A percentile compares a stretch with the other conserved stretches of the same genome.
Evolutionary conservation across 2,329 filamentous ascomycete species (phyloP).

Genomic region (Aspergillus ochraceus): DNA sequence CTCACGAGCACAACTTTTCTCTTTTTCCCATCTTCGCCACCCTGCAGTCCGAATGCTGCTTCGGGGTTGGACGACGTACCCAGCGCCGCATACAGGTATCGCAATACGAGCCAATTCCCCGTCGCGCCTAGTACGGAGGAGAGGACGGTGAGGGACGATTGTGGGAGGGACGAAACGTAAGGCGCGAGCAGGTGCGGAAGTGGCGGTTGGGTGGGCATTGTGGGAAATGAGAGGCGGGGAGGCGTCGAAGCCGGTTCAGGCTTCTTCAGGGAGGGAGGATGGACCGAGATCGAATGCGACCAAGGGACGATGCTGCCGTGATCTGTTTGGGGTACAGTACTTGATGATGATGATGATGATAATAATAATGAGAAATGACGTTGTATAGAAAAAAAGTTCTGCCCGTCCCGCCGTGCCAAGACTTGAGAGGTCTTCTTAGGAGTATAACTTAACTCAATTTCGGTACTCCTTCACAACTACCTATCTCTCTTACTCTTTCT

Average conservation of each 20-base stretch:
- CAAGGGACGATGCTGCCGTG: neutral
- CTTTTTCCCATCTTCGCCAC: slow-evolving; percentile 31
- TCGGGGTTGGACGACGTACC: slow-evolving; percentile 18
- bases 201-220: slow-evolving; percentile 41
- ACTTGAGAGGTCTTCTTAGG: neutral
- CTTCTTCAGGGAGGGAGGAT: neutral
- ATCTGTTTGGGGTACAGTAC: neutral
- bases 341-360: too few relatives aligned
- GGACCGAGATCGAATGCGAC: neutral
- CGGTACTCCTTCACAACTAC: too few relatives aligned
- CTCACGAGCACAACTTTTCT: slow-evolving; percentile 72
- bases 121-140: slow-evolving; percentile 49
- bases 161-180: slow-evolving; percentile 37
- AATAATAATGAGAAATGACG: slow-evolving; percentile 12
- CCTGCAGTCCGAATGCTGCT: slow-evolving; percentile 23
- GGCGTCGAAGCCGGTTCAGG: neutral
- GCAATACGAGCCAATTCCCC: slow-evolving; percentile 58
- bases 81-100: slow-evolving; percentile 53
- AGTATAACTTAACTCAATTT: too few relatives aligned
- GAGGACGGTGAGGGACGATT: slow-evolving; percentile 42
- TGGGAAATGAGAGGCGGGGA: slow-evolving; percentile 2
- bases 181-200: slow-evolving; percentile 41
- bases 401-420: slow-evolving; percentile 23
- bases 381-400: slow-evolving; percentile 26
- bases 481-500: too few relatives aligned